Conservation (phyloP, 2,329 filamentous ascomycete species). For the Aspergillus eucalypticola region DNA sequence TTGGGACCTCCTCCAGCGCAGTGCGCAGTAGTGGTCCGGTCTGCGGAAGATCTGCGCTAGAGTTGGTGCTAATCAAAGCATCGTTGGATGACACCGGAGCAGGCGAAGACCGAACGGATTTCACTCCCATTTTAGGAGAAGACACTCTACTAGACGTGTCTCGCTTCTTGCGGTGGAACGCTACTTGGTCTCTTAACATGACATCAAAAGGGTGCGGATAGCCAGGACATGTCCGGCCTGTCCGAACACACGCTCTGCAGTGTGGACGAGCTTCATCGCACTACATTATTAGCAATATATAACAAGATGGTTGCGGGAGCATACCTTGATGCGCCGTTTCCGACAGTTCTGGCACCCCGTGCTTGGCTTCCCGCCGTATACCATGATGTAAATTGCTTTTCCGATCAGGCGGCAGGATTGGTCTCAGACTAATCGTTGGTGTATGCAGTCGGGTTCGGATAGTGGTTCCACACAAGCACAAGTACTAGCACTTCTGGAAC, state of each 20-base stretch:
- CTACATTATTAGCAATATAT: slow-evolving; percentile 12
- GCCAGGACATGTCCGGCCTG: slow-evolving; percentile 30
- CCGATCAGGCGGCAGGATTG: neutral
- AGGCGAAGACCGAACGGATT: neutral
- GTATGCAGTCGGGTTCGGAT: neutral
- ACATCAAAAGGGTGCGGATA: slow-evolving; percentile 33
- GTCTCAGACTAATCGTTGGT: neutral
- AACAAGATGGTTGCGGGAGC: no score
- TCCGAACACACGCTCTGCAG: slow-evolving; percentile 30
- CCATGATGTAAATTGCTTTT: slow-evolving; percentile 19
- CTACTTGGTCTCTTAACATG: slow-evolving; percentile 27
- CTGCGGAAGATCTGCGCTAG: neutral
- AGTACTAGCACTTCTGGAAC: no score
- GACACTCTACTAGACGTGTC: neutral
- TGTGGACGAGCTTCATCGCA: slow-evolving; percentile 34
- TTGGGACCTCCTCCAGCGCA: slow-evolving; percentile 7
- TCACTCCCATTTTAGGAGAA: neutral
- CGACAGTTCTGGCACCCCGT: slow-evolving; percentile 32
- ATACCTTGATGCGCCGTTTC: slow-evolving; percentile 32
- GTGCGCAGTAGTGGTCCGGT: neutral
- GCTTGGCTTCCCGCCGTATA: slow-evolving; percentile 31
- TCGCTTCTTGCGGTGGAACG: slow-evolving; percentile 21
- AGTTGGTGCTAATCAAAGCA: neutral
- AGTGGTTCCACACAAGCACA: neutral
- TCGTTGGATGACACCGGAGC: neutral